Conservation (phyloP, 352 stramenopile species). For the Globisporangium rhizosaccharum region DNA sequence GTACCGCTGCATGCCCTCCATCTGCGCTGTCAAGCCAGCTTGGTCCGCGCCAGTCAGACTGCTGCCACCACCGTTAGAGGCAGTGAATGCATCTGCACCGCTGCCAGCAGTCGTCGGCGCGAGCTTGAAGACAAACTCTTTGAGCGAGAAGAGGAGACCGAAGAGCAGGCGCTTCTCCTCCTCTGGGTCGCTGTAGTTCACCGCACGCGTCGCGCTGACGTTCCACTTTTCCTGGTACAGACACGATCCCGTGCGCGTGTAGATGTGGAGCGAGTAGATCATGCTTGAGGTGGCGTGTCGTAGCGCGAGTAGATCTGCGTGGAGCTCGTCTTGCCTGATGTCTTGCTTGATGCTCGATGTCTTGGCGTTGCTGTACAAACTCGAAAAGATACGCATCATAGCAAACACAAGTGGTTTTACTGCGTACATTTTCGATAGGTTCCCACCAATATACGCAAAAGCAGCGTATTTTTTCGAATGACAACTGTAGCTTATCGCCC, state of each 20-base stretch:
- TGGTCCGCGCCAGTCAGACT: constrained; percentile 13
- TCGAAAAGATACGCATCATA: too few species aligned
- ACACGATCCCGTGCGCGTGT: constrained; percentile 84
- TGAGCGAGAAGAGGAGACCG: constrained; percentile 90
- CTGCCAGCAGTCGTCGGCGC: constrained; percentile 27
- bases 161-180: constrained; percentile 91
- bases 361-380: too few species aligned
- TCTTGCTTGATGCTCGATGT: not conserved
- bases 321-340: not conserved
- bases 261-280: constrained; percentile 93
- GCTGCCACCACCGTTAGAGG: constrained; percentile 15
- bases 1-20: constrained; percentile 69
- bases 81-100: not conserved
- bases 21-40: constrained; percentile 12
- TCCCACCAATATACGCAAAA: not conserved
- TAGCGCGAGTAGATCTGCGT: not conserved
- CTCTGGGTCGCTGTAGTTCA: constrained; percentile 76
- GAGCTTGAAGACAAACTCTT: constrained; percentile 84
- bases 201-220: constrained; percentile 36
- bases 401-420: not conserved
- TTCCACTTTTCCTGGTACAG: constrained; percentile 91
- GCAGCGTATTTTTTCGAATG: too few species aligned
- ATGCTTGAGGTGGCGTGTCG: constrained; percentile 41
- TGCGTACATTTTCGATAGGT: not conserved
- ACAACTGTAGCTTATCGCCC: too few species aligned